These are phyloP conservation scores for Auriscalpium vulgare DNA, from an alignment of 768 basidiomycete species.

Conservation along the genomic window DNA sequence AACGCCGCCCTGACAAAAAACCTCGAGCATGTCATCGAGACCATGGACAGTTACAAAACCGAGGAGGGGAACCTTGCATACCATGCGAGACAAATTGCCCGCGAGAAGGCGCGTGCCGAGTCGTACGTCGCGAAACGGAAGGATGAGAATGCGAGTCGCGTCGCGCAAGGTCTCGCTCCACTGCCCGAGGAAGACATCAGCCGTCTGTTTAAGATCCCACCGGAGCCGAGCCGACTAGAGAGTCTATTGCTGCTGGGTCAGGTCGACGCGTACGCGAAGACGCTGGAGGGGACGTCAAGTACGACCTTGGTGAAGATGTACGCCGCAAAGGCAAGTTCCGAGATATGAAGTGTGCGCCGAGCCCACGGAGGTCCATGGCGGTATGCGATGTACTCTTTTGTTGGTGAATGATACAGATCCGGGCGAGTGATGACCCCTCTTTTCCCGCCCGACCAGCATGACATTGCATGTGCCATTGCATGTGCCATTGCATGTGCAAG, in stretches of 20 bases:
- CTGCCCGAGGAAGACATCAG: conserved; percentile 82
- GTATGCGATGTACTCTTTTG: neutral
- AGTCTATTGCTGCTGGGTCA: conserved; percentile 81
- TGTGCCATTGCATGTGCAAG: too few species aligned
- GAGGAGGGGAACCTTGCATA: conserved; percentile 93
- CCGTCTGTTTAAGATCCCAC: conserved; percentile 80
- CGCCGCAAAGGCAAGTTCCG: conserved; percentile 39
- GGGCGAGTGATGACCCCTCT: neutral
- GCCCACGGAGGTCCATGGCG: too few species aligned
- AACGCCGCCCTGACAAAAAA: conserved; percentile 63
- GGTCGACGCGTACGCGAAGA: conserved; percentile 80
- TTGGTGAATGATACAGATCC: neutral
- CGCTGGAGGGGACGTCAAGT: conserved; percentile 54
- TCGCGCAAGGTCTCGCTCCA: conserved; percentile 77
- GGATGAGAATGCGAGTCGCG: conserved; percentile 76
- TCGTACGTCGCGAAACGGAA: conserved; percentile 74
- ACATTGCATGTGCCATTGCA: too few species aligned
- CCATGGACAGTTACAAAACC: conserved; percentile 77
- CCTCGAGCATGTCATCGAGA: conserved; percentile 79
- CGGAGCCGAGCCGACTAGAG: conserved; percentile 84
- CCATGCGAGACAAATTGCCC: conserved; percentile 77
- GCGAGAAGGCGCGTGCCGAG: conserved; percentile 78
- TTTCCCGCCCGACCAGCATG: neutral
- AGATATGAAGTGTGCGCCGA: conserved; percentile 7
- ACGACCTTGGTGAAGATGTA: conserved; percentile 80